Conservation (phyloP, 345 rosid species). For the Punica granatum region DNA sequence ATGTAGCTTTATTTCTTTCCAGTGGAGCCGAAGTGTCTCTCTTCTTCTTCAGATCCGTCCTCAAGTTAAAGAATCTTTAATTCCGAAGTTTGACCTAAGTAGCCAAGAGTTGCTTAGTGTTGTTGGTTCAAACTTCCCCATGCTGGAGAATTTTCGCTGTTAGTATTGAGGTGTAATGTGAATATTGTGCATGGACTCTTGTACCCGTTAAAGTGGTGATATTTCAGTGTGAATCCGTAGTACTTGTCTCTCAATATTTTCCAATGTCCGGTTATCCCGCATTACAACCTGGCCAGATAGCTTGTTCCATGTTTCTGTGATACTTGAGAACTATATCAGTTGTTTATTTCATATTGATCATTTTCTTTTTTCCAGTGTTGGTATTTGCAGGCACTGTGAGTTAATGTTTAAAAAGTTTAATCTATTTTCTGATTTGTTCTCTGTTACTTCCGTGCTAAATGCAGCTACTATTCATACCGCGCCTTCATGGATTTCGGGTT, state of each 20-base stretch:
- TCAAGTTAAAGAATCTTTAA: neutral
- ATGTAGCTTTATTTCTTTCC: neutral
- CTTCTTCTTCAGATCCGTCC: neutral
- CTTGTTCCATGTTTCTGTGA: neutral
- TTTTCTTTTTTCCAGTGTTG: neutral
- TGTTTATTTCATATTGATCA: neutral
- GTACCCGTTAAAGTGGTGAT: neutral
- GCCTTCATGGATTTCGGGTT: slow-evolving; percentile 85
- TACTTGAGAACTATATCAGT: neutral
- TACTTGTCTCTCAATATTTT: neutral
- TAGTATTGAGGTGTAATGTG: neutral
- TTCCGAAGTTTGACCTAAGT: neutral
- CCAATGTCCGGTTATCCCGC: neutral
- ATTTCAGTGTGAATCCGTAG: neutral
- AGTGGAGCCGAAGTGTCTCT: neutral
- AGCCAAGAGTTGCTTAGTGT: neutral
- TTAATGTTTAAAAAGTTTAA: neutral
- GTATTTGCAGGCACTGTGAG: neutral
- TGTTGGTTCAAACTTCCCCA: neutral
- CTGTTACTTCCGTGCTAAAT: neutral
- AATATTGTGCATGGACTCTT: neutral
- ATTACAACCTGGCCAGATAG: neutral
- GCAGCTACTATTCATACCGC: slow-evolving; percentile 84
- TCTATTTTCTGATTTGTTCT: neutral
- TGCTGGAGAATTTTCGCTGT: neutral